Percentiles rank a stretch among this genome's conserved stretches.
These are phyloP conservation scores for Botrytis fabae DNA, from an alignment of 2,329 filamentous ascomycete species.

Conservation along the genomic window DNA sequence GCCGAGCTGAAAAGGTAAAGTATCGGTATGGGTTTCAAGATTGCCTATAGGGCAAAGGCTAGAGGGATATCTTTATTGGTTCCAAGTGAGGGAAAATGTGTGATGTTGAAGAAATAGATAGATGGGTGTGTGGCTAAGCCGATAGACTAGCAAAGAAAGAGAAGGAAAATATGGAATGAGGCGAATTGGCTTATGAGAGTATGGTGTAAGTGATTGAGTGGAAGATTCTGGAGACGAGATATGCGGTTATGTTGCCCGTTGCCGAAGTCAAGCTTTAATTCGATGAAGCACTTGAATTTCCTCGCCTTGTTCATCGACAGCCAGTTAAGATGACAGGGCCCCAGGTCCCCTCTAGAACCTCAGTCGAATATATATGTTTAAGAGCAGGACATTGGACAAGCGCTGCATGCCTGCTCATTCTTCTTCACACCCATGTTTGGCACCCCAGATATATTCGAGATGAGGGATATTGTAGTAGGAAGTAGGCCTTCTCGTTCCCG, in stretches of 20 bases:
- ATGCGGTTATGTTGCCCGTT: slow-evolving; percentile 23
- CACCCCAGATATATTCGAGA: slow-evolving; percentile 17
- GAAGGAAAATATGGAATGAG: slow-evolving; percentile 20
- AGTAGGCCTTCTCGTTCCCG: not conserved
- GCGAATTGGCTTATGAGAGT: slow-evolving; percentile 20
- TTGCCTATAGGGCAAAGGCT: slow-evolving; percentile 3
- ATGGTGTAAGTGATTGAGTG: slow-evolving; percentile 14
- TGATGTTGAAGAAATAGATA: slow-evolving; percentile 11
- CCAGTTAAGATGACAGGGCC: slow-evolving; percentile 20
- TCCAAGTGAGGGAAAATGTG: not conserved
- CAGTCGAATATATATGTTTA: slow-evolving; percentile 8
- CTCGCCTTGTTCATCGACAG: slow-evolving; percentile 20
- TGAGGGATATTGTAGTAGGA: slow-evolving; percentile 12
- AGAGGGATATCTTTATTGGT: slow-evolving; percentile 6
- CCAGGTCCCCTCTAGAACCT: slow-evolving; percentile 19
- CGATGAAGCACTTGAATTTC: slow-evolving; percentile 23
- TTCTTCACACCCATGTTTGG: slow-evolving; percentile 16
- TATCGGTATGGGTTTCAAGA: slow-evolving; percentile 21
- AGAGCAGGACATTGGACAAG: slow-evolving; percentile 15
- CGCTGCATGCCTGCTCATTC: slow-evolving; percentile 14
- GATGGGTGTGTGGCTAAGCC: slow-evolving; percentile 14
- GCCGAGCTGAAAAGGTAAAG: not conserved
- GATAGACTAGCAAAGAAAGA: slow-evolving; percentile 13
- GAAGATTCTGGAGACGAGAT: slow-evolving; percentile 22
- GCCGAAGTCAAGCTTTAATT: slow-evolving; percentile 24